Conservation (phyloP, 2,329 filamentous ascomycete genomes). For the Neofusicoccum kwambonambiense region DNA sequence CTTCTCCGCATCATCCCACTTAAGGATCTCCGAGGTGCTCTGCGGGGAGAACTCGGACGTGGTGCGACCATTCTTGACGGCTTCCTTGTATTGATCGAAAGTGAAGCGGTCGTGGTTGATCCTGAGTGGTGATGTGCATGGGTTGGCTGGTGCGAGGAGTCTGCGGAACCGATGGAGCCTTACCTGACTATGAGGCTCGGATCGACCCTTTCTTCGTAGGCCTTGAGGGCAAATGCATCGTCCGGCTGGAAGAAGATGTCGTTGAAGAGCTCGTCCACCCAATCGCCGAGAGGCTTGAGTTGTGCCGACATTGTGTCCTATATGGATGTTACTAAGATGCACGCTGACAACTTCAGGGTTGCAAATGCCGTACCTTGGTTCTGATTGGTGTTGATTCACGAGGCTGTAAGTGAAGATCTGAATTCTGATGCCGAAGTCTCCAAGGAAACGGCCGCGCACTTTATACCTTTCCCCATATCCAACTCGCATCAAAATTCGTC, state of each 20-base stretch:
- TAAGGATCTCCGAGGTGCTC: neutral
- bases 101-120: slow-evolving; percentile 19
- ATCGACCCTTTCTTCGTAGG: slow-evolving; percentile 8
- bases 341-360: too few relatives aligned
- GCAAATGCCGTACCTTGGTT: too few relatives aligned
- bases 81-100: slow-evolving; percentile 18
- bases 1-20: slow-evolving; percentile 18
- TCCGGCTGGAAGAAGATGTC: slow-evolving; percentile 16
- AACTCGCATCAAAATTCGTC: neutral
- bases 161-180: neutral
- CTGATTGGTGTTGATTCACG: neutral
- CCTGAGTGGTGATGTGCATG: neutral
- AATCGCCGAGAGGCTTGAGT: slow-evolving; percentile 15
- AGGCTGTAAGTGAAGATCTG: neutral
- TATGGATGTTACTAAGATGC: neutral
- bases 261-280: slow-evolving; percentile 16
- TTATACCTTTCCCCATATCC: neutral
- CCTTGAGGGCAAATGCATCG: neutral
- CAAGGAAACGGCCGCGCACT: neutral
- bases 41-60: neutral
- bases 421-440: neutral
- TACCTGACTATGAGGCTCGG: slow-evolving; percentile 16
- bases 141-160: neutral
- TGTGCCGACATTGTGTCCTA: slow-evolving; percentile 15
- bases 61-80: neutral